A percentile compares a stretch with the other conserved stretches of the same genome.
Evolutionary conservation across 164 flowering plant genomes (phyloP).

Genomic region (Magnolia changhungtana): DNA sequence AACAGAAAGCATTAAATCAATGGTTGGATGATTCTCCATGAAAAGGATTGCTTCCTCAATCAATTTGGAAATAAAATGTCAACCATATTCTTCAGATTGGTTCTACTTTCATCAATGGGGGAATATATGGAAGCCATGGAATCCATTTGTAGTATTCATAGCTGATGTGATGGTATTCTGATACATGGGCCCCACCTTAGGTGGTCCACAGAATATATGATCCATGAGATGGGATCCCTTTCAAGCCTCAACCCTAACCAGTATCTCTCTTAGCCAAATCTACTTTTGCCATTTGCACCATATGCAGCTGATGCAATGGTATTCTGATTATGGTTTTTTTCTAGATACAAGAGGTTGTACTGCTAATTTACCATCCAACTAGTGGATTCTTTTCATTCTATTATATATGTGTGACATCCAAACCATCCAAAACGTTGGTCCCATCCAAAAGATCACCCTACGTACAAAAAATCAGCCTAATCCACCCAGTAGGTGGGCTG

Average conservation of each 20-base stretch:
- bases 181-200: neutral
- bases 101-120: neutral
- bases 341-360: no score
- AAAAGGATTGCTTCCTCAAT: neutral
- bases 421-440: no score
- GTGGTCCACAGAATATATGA: neutral
- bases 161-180: neutral
- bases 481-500: no score
- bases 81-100: neutral
- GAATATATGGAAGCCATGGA: neutral
- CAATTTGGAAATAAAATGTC: slow-evolving; percentile 4
- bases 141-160: neutral
- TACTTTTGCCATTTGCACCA: neutral
- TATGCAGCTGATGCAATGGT: neutral
- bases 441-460: no score
- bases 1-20: neutral
- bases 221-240: neutral
- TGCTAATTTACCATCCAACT: no score
- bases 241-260: neutral
- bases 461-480: no score
- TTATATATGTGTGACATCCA: no score
- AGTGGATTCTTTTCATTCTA: no score
- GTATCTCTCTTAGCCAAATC: neutral
- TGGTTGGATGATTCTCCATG: neutral
- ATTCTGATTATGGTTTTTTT: neutral